Conservation (phyloP, 139 green algal genomes). For the Tetraselmis chui region DNA sequence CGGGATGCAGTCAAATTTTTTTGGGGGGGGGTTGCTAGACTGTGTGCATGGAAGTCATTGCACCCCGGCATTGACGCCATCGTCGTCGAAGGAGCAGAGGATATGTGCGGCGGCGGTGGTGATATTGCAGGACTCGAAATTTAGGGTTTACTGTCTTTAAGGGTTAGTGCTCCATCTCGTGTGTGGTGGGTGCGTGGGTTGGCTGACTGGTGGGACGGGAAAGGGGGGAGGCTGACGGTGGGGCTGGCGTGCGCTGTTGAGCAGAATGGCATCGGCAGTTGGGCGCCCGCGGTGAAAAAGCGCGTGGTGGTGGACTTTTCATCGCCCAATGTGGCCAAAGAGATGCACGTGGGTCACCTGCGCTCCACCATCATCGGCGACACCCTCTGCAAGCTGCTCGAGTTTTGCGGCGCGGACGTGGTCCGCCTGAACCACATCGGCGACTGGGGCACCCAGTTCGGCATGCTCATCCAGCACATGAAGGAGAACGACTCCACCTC, state of each 20-base stretch:
- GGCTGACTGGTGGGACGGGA: not conserved
- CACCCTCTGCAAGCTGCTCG: constrained; percentile 64
- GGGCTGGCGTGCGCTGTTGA: too few relatives aligned
- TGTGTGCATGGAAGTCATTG: too few relatives aligned
- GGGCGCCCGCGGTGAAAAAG: constrained; percentile 19
- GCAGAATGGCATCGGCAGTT: constrained; percentile 12
- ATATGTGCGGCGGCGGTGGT: too few relatives aligned
- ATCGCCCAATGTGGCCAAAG: constrained; percentile 97
- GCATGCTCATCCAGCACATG: constrained; percentile 90
- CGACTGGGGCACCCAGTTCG: constrained; percentile 99
- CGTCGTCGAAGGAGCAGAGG: too few relatives aligned
- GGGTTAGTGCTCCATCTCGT: not conserved
- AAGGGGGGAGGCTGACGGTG: constrained; percentile 15
- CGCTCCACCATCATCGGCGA: constrained; percentile 95
- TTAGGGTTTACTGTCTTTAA: constrained; percentile 2
- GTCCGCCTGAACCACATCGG: constrained; percentile 94
- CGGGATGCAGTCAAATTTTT: too few relatives aligned
- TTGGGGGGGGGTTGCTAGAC: too few relatives aligned
- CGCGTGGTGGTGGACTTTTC: constrained; percentile 90
- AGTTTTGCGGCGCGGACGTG: constrained; percentile 83
- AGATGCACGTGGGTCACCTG: constrained; percentile 99
- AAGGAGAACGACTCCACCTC: too few relatives aligned
- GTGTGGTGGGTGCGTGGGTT: not conserved
- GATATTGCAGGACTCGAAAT: constrained; percentile 1
- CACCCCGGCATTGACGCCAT: too few relatives aligned